Conservation (phyloP, 2,329 filamentous ascomycete species). For the Pseudogymnoascus sp. region DNA sequence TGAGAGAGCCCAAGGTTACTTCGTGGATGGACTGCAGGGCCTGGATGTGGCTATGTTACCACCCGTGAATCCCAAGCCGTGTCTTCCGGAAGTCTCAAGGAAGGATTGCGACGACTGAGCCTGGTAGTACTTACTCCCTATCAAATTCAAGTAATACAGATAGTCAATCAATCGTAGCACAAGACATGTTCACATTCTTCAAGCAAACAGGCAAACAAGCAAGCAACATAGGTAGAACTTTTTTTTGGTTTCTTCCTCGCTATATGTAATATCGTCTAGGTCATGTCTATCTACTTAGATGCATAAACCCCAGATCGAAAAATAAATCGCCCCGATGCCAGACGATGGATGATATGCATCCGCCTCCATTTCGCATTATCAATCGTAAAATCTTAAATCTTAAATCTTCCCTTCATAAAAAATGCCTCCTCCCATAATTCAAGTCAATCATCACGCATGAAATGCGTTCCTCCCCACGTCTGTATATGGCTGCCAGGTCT, state of each 20-base stretch:
- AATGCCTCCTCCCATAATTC: constrained; percentile 6
- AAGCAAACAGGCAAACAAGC: not conserved
- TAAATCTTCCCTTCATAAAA: constrained; percentile 10
- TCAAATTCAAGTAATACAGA: not conserved
- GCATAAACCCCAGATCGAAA: not conserved
- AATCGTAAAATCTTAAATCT: constrained; percentile 10
- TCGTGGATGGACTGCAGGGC: not conserved
- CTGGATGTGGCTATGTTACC: not conserved
- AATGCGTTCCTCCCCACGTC: constrained; percentile 12
- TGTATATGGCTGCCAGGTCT: constrained; percentile 1
- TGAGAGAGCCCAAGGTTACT: not conserved
- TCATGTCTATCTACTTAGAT: constrained; percentile 6
- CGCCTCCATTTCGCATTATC: constrained; percentile 3
- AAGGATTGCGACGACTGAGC: not conserved
- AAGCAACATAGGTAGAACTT: not conserved
- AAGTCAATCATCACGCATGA: not conserved
- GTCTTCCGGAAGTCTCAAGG: not conserved
- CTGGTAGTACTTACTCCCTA: not conserved
- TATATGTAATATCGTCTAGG: constrained; percentile 6
- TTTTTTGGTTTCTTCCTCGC: constrained; percentile 1
- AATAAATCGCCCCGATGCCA: not conserved
- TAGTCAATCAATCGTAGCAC: not conserved
- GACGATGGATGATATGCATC: constrained; percentile 1
- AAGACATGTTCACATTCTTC: not conserved
- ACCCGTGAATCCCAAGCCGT: not conserved